Evolutionary conservation across 345 rosid species (phyloP).

Genomic region (Camelina hispida): DNA sequence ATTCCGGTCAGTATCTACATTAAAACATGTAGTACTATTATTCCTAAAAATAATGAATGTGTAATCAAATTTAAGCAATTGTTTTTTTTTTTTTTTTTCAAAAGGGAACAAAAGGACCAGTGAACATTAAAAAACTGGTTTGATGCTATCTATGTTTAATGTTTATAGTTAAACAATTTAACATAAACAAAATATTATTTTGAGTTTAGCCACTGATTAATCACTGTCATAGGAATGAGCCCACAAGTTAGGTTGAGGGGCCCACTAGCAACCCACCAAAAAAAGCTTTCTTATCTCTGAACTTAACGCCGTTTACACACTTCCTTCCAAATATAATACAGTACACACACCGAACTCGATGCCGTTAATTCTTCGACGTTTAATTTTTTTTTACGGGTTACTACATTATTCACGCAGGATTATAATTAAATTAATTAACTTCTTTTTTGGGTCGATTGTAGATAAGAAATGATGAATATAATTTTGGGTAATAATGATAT

Average conservation of each 20-base stretch:
- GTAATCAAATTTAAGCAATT: background rate
- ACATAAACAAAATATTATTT: too few species aligned
- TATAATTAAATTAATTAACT: too few species aligned
- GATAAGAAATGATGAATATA: background rate
- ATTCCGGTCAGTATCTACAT: too few species aligned
- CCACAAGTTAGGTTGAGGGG: conserved; percentile 38
- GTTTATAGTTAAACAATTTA: too few species aligned
- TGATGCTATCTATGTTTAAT: background rate
- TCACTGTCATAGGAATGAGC: conserved; percentile 27
- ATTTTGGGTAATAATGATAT: background rate
- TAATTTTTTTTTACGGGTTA: conserved; percentile 10
- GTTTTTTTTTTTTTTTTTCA: background rate
- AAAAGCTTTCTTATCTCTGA: conserved; percentile 41
- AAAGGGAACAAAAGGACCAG: background rate
- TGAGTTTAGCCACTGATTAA: conserved; percentile 25
- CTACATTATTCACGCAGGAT: too few species aligned
- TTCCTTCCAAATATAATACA: background rate
- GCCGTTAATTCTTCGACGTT: conserved; percentile 37
- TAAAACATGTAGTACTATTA: too few species aligned
- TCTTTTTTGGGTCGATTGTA: background rate
- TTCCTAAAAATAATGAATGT: background rate
- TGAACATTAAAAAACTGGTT: conserved; percentile 19
- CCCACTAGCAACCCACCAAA: conserved; percentile 27
- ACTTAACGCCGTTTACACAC: conserved; percentile 36
- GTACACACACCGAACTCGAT: background rate